These are phyloP conservation scores for Penicillium verhagenii DNA, from an alignment of 495 filamentous ascomycete genomes.

Conservation along the genomic window DNA sequence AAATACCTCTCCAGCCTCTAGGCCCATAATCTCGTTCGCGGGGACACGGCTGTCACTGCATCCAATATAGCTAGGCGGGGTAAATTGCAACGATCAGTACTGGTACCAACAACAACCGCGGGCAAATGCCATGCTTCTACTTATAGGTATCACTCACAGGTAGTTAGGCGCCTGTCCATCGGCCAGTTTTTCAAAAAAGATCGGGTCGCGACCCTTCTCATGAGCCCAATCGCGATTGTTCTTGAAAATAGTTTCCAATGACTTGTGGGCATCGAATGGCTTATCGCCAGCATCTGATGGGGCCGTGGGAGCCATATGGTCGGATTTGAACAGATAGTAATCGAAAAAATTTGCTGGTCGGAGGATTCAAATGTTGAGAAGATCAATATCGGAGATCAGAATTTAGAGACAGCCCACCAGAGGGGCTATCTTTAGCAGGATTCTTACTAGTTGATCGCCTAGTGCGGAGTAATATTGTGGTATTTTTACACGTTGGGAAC, in stretches of 20 bases:
- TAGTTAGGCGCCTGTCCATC: constrained; percentile 68
- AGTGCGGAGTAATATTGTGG: too few species aligned
- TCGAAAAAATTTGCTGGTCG: not conserved
- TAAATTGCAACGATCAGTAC: not conserved
- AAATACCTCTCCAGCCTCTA: constrained; percentile 84
- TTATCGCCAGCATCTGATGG: not conserved
- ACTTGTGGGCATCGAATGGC: not conserved
- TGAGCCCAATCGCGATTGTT: constrained; percentile 66
- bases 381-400: not conserved
- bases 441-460: not conserved
- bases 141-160: constrained; percentile 44
- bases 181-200: constrained; percentile 66
- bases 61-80: constrained; percentile 59
- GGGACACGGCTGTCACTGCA: constrained; percentile 83
- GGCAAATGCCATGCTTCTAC: too few species aligned
- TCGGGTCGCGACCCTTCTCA: constrained; percentile 60
- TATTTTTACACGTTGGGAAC: not conserved
- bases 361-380: not conserved
- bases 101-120: constrained; percentile 16
- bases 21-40: constrained; percentile 76
- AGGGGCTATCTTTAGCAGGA: not conserved
- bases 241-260: constrained; percentile 24
- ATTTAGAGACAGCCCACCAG: not conserved
- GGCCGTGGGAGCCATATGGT: not conserved
- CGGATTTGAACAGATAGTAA: not conserved